These are phyloP conservation scores for Zizania latifolia DNA, from an alignment of 176 grass and related monocot genomes.

Conservation along the genomic window DNA sequence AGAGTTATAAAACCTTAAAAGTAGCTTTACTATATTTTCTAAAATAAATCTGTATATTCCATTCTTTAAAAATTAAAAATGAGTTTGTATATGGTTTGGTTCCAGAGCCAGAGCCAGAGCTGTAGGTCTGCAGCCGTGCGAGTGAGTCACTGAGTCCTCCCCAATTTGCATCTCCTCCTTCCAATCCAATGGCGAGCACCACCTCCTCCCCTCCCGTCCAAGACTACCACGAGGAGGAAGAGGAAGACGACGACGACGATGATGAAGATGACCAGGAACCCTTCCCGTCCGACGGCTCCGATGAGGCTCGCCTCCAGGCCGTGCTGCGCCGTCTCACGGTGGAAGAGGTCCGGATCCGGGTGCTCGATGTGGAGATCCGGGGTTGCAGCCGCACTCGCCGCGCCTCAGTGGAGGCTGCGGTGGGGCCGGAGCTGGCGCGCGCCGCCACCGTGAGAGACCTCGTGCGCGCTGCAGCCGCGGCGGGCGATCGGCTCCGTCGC, in stretches of 20 bases:
- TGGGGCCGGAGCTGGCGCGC: conserved; percentile 45
- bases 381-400: conserved; percentile 52
- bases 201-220: background rate
- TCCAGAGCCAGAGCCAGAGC: too few relatives aligned
- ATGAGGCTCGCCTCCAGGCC: conserved; percentile 35
- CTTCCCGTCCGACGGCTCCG: background rate
- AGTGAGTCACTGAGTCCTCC: too few relatives aligned
- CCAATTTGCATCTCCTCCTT: too few relatives aligned
- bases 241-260: conserved; percentile 10
- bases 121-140: too few relatives aligned
- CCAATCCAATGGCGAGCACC: too few relatives aligned
- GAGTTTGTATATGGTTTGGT: too few relatives aligned
- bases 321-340: conserved; percentile 57
- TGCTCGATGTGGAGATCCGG: conserved; percentile 64
- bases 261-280: background rate
- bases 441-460: conserved; percentile 72
- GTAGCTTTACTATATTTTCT: too few relatives aligned
- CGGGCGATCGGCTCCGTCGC: conserved; percentile 54
- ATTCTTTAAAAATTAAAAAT: too few relatives aligned
- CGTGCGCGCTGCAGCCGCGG: conserved; percentile 51
- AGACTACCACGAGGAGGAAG: background rate
- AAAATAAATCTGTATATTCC: too few relatives aligned
- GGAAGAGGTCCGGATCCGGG: conserved; percentile 61
- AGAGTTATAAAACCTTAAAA: too few relatives aligned
- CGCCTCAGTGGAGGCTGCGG: conserved; percentile 50